Evolutionary conservation across 2,329 filamentous ascomycete species (phyloP).

Genomic region (Monosporascus sp.): DNA sequence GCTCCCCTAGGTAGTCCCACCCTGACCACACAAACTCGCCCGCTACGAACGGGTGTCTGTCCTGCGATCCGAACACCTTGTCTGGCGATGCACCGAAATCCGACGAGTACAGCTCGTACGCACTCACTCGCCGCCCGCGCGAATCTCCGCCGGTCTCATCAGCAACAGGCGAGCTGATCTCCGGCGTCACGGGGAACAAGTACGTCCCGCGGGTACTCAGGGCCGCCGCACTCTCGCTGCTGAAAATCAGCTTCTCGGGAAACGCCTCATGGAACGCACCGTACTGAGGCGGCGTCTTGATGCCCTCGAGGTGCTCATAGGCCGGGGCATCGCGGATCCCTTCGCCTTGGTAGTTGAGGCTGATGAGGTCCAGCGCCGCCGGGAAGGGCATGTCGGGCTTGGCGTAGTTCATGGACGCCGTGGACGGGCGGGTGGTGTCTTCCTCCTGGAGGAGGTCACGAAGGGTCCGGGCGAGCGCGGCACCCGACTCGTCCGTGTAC

Average conservation of each 20-base stretch:
- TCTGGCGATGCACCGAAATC: slow-evolving; percentile 44
- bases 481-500: slow-evolving; percentile 25
- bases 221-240: slow-evolving; percentile 36
- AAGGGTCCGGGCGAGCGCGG: slow-evolving; percentile 28
- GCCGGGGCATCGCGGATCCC: slow-evolving; percentile 23
- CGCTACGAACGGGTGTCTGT: slow-evolving; percentile 42
- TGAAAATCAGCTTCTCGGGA: slow-evolving; percentile 41
- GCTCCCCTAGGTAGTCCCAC: slow-evolving; percentile 45
- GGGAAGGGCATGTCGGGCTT: slow-evolving; percentile 33
- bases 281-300: slow-evolving; percentile 24
- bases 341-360: slow-evolving; percentile 51
- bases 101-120: slow-evolving; percentile 47
- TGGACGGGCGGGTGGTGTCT: slow-evolving; percentile 39
- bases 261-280: slow-evolving; percentile 37
- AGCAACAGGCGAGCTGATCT: slow-evolving; percentile 32
- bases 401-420: slow-evolving; percentile 41
- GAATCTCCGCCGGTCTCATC: slow-evolving; percentile 33
- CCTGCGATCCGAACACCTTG: slow-evolving; percentile 46
- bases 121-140: slow-evolving; percentile 32
- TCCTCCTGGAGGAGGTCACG: slow-evolving; percentile 37
- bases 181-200: slow-evolving; percentile 43
- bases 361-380: slow-evolving; percentile 36
- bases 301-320: slow-evolving; percentile 35
- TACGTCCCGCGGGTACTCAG: slow-evolving; percentile 47
- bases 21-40: slow-evolving; percentile 50